Evolutionary conservation across 805 yeast species (phyloP), one percentile per base, ranked within the genome.

Genomic region (Starmerella lactis-condensi): DNA sequence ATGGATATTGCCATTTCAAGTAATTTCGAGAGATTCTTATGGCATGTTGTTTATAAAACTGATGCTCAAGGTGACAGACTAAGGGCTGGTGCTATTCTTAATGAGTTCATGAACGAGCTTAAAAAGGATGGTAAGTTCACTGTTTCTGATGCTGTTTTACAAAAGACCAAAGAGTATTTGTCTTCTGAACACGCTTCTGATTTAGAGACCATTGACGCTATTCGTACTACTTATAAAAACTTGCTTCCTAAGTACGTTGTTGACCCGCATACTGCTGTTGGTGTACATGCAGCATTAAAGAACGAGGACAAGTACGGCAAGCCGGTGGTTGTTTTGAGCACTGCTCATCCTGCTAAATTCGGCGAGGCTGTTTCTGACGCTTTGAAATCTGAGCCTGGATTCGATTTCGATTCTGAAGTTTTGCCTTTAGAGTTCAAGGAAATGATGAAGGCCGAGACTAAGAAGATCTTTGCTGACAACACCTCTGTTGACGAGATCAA

Each of bases 291-390:
- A 14, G 61, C 89, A 24, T 64, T 74, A 42, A 64, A 72, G 43
- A 62, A 67, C 48, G 61, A 60, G 11, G 47, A 52, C 18, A 64
- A 60, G 27, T 50, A 22, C 53, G 17, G 17, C 31, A 22, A 24
- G 26, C 60, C 67, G 34, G 65, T 64, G 43, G 64, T 89, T 27
- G 76, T 93, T 4, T 67, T 89, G 36, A 76, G 95, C 8, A 89
- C 99, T 29, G 99, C 99, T 6, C 99, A 89, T 53, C 99, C 99
- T 26, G 99, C 98, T 38, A 89, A 89, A 58, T 89, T 89, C 50
- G 78, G 93, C 17, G 95, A 81, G 40, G 98, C 93, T 30, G 99
- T 89, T 17, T 75, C 83, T 54, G 59, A 66, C 45, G 81, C 96
- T 3, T 63, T 89, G 42, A 51, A 56, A 28, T 64, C 63, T 1